A percentile compares a stretch with the other conserved stretches of the same genome.
Evolutionary conservation across 2,329 filamentous ascomycete genomes (phyloP).

Genomic region (Penicillium sp.): DNA sequence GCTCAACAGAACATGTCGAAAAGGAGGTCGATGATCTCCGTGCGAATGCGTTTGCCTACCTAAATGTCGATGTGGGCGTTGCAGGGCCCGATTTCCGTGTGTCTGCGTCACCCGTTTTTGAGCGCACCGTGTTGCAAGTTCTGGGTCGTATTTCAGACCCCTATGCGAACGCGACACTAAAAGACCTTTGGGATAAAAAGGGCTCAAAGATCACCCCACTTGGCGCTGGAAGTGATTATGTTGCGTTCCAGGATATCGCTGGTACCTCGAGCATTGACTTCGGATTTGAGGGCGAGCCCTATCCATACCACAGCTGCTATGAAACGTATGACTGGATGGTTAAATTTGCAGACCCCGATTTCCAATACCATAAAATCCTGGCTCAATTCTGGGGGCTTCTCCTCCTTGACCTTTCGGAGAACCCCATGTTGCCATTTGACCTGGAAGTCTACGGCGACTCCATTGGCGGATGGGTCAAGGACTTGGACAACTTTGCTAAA

Average conservation of each 20-base stretch:
- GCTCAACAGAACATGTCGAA: conserved; percentile 94
- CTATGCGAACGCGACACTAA: conserved; percentile 67
- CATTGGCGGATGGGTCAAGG: conserved; percentile 64
- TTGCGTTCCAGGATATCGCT: conserved; percentile 86
- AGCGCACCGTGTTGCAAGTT: conserved; percentile 68
- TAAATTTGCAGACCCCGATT: conserved; percentile 75
- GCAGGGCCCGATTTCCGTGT: conserved; percentile 73
- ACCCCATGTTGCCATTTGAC: conserved; percentile 79
- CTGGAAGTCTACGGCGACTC: conserved; percentile 69
- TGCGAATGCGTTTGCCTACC: conserved; percentile 75
- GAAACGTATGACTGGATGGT: conserved; percentile 88
- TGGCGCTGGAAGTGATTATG: conserved; percentile 76
- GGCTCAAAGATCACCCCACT: conserved; percentile 63
- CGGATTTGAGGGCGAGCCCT: conserved; percentile 66
- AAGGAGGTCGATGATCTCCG: conserved; percentile 72
- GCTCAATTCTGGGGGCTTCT: conserved; percentile 78
- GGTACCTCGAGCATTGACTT: conserved; percentile 87
- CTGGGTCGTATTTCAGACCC: conserved; percentile 75
- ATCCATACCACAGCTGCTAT: conserved; percentile 79
- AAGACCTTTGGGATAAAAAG: conserved; percentile 69
- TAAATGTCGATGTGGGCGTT: conserved; percentile 87
- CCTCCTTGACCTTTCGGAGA: conserved; percentile 81
- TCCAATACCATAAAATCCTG: conserved; percentile 75
- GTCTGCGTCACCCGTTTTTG: conserved; percentile 76
- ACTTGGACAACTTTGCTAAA: conserved; percentile 65